Percentiles rank a stretch among this genome's conserved stretches.
Conservation (phyloP, 2,329 filamentous ascomycete species). For the Xenoacremonium recifei region DNA sequence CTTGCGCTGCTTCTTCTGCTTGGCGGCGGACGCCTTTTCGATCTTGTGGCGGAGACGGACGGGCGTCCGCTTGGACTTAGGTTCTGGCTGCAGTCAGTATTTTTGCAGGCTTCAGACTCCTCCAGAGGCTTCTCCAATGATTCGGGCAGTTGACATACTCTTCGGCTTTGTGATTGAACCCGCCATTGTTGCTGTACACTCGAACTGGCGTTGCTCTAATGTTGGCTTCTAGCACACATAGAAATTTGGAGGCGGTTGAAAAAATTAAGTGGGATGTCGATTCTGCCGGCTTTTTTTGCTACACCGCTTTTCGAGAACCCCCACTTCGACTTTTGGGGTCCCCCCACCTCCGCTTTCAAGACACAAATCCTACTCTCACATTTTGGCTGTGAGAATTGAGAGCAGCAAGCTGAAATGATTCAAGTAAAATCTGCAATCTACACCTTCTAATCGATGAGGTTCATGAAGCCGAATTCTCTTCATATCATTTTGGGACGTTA, state of each 20-base stretch:
- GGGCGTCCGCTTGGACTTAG: slow-evolving; percentile 88
- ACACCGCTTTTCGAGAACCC: slow-evolving; percentile 28
- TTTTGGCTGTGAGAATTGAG: too few species aligned
- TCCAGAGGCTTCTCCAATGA: too few species aligned
- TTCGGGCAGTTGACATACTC: slow-evolving; percentile 42
- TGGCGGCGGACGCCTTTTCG: slow-evolving; percentile 84
- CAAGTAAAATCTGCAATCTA: too few species aligned
- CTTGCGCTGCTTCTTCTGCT: slow-evolving; percentile 89
- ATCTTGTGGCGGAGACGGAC: slow-evolving; percentile 94
- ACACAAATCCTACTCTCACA: neutral
- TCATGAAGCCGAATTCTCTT: too few species aligned
- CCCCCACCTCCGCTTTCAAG: neutral
- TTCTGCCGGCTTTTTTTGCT: slow-evolving; percentile 32
- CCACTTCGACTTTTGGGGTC: neutral
- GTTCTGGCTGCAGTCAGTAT: slow-evolving; percentile 56
- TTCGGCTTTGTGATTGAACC: slow-evolving; percentile 55
- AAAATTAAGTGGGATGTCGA: slow-evolving; percentile 39
- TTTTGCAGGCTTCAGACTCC: too few species aligned
- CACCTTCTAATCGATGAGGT: too few species aligned
- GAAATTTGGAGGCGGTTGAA: slow-evolving; percentile 24
- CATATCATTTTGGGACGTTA: too few species aligned
- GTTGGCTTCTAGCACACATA: slow-evolving; percentile 3
- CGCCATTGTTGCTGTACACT: slow-evolving; percentile 49
- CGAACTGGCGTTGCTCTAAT: too few species aligned
- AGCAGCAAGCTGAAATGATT: neutral